A percentile compares a stretch with the other conserved stretches of the same genome.
phyloP scores from a whole-genome alignment of 1,139 yeast genomes.

The Scheffersomyces lignicola region DNA sequence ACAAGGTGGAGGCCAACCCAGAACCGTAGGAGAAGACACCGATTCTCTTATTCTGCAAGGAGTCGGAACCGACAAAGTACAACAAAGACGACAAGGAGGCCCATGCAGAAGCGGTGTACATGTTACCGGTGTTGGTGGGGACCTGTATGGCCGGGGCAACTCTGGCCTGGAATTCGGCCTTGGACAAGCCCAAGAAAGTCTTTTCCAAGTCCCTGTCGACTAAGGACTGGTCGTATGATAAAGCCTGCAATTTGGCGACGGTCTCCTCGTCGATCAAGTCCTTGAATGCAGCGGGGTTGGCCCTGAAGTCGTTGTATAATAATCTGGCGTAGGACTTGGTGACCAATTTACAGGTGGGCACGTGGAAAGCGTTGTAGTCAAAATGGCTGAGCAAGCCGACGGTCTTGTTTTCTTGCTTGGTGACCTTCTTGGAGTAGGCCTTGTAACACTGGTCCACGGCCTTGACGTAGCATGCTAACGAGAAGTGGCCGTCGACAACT shows the following conservation, averaged over 20 bases:
- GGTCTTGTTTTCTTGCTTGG: constrained; percentile 52
- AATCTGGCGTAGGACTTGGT: constrained; percentile 91
- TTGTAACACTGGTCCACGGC: constrained; percentile 89
- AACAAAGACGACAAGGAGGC: constrained; percentile 83
- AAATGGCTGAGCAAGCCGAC: constrained; percentile 71
- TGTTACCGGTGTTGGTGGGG: constrained; percentile 97
- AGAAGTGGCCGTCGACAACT: constrained; percentile 95
- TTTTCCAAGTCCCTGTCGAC: constrained; percentile 83
- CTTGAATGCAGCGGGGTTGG: constrained; percentile 64
- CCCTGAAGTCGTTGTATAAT: constrained; percentile 81
- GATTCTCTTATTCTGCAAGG: constrained; percentile 78
- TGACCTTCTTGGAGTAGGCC: constrained; percentile 78
- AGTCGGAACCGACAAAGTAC: constrained; percentile 70
- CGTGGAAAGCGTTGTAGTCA: constrained; percentile 96
- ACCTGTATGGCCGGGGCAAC: constrained; percentile 81
- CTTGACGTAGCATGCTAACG: constrained; percentile 89
- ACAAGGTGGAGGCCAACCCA: constrained; percentile 91
- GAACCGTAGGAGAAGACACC: constrained; percentile 97
- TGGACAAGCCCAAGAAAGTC: constrained; percentile 76
- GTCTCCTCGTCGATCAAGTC: constrained; percentile 52
- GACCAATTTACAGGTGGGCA: constrained; percentile 96
- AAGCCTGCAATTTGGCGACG: constrained; percentile 50
- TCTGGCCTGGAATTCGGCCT: constrained; percentile 66
- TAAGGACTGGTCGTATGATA: constrained; percentile 77
- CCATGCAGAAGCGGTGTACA: constrained; percentile 96